Percentiles rank a stretch among this genome's conserved stretches.
These are phyloP conservation scores for Syzygium grande DNA, from an alignment of 345 rosid species.

Conservation along the genomic window DNA sequence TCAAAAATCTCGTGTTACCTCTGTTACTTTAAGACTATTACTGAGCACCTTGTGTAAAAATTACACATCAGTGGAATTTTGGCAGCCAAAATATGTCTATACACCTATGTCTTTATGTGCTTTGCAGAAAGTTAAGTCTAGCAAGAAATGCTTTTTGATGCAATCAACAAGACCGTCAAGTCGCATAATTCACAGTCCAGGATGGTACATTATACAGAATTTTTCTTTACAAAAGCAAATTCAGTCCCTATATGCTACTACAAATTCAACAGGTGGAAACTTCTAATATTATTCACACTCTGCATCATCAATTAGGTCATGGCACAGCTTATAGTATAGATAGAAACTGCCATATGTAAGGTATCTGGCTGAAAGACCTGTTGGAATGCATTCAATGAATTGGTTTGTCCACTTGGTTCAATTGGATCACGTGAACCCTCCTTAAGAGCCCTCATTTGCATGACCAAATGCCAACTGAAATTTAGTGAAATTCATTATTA, in stretches of 20 bases:
- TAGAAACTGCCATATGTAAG: conserved; percentile 20
- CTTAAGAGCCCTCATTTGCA: conserved; percentile 43
- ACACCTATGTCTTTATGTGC: background rate
- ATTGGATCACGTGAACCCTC: conserved; percentile 55
- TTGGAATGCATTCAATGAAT: conserved; percentile 62
- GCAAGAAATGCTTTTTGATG: background rate
- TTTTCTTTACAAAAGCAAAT: background rate
- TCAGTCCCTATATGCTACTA: background rate
- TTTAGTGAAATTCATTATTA: background rate
- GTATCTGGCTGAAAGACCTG: conserved; percentile 38
- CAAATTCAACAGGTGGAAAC: background rate
- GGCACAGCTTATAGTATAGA: background rate
- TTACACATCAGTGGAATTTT: background rate
- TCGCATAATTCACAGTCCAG: background rate
- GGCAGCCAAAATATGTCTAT: background rate
- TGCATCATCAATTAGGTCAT: background rate
- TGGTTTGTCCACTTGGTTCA: conserved; percentile 62
- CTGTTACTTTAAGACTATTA: background rate
- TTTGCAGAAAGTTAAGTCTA: background rate
- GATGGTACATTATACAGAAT: background rate
- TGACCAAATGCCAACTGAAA: conserved; percentile 60
- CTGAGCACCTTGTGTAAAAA: background rate
- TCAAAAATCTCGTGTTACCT: background rate
- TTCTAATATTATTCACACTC: background rate
- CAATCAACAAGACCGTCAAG: background rate